Conservation (phyloP, 306 rosid genomes). For the Cajanus cajan region DNA sequence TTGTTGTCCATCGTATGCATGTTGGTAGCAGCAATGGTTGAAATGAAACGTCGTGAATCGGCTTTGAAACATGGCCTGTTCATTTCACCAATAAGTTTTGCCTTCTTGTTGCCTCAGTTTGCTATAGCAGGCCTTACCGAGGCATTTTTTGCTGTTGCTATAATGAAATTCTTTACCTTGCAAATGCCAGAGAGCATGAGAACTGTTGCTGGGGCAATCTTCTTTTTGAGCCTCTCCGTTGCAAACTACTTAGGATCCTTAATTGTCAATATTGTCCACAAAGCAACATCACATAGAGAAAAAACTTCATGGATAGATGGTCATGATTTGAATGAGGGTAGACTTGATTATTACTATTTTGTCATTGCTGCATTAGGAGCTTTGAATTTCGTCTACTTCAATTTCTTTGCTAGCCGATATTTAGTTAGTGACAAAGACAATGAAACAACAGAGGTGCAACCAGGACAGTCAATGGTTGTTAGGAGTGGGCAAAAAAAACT, state of each 20-base stretch:
- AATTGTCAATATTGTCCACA: constrained; percentile 47
- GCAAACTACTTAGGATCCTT: constrained; percentile 61
- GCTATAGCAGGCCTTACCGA: constrained; percentile 60
- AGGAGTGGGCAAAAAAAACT: too few species aligned
- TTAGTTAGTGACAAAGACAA: neutral
- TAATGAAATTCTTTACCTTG: constrained; percentile 72
- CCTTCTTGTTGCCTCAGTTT: constrained; percentile 57
- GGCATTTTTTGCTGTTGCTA: constrained; percentile 63
- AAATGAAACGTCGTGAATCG: constrained; percentile 48
- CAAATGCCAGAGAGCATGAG: constrained; percentile 78
- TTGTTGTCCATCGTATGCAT: constrained; percentile 61
- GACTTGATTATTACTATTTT: constrained; percentile 61
- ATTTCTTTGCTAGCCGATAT: constrained; percentile 48
- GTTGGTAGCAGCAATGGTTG: constrained; percentile 63
- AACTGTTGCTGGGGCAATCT: constrained; percentile 71
- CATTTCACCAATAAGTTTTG: constrained; percentile 52
- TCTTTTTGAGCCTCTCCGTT: constrained; percentile 64
- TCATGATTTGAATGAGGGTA: constrained; percentile 56
- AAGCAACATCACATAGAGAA: constrained; percentile 30
- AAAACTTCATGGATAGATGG: constrained; percentile 65
- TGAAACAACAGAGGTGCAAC: constrained; percentile 23
- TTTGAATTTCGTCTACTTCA: constrained; percentile 60
- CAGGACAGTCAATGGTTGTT: neutral
- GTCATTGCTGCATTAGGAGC: constrained; percentile 50
- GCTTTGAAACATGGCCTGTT: constrained; percentile 41